Conservation (phyloP, 2,329 filamentous ascomycete genomes). For the Alternaria triticina region DNA sequence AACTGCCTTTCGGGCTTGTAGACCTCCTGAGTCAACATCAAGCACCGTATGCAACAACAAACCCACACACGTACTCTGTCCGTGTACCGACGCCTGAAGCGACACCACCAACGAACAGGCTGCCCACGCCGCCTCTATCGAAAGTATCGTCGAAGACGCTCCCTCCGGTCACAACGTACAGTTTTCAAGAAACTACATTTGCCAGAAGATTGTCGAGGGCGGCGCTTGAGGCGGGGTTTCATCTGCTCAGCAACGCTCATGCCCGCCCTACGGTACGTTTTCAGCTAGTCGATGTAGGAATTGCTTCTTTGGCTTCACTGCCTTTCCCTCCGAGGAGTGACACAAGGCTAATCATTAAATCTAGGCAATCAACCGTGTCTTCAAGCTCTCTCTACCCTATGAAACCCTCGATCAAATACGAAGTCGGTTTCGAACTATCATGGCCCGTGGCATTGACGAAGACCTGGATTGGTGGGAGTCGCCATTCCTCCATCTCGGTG, state of each 20-base stretch:
- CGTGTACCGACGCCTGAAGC: slow-evolving; percentile 32
- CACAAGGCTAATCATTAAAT: not conserved
- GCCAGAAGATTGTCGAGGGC: slow-evolving; percentile 72
- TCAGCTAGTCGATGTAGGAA: not conserved
- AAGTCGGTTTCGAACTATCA: slow-evolving; percentile 47
- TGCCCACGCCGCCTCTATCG: slow-evolving; percentile 29
- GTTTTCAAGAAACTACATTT: slow-evolving; percentile 70
- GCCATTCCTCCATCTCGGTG: slow-evolving; percentile 71
- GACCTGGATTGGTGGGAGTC: slow-evolving; percentile 64
- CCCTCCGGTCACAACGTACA: slow-evolving; percentile 60
- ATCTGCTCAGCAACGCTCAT: slow-evolving; percentile 60
- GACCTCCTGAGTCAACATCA: slow-evolving; percentile 31
- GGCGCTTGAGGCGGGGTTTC: slow-evolving; percentile 67
- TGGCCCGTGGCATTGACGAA: slow-evolving; percentile 52
- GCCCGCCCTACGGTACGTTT: slow-evolving; percentile 25
- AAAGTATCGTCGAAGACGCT: slow-evolving; percentile 37
- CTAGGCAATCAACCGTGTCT: slow-evolving; percentile 58
- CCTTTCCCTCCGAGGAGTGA: not conserved
- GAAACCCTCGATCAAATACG: slow-evolving; percentile 51
- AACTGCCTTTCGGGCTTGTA: slow-evolving; percentile 42
- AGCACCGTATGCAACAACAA: slow-evolving; percentile 15
- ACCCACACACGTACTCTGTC: slow-evolving; percentile 29
- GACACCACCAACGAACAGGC: slow-evolving; percentile 34
- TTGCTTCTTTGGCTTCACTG: not conserved
- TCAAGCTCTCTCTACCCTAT: slow-evolving; percentile 73